Base-by-base conservation (phyloP, 2,329 filamentous ascomycete species). In the Alternaria postmessia region DNA sequence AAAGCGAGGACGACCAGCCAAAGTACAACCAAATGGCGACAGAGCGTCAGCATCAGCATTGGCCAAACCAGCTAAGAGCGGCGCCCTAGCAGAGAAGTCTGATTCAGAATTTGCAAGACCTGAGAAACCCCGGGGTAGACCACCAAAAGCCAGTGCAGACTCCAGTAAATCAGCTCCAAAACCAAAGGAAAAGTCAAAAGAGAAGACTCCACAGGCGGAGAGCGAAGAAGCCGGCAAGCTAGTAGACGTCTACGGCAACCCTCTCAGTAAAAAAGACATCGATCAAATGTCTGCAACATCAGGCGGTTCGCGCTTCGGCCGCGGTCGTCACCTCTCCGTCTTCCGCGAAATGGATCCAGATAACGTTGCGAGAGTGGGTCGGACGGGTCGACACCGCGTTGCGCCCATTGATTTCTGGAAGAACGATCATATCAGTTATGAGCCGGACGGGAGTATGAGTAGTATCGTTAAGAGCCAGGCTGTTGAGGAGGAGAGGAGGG, bases 361-460 rank as follows among this genome's bases (percentile, higher is more conserved):
- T 9, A 62, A 70, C 28, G 61, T 72, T 44, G 68, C 70, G 26
- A 65, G 64, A 0, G 60, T 74, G 12, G 72, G 69, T 28, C 89
- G 93, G 54, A 94, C 90, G 12, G 94, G 93, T 2, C 88, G 95
- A 57, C 87, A 88, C 53, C 92, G 91, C 9, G 89, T 92, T 63
- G 87, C 88, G 61, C 95, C 94, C 0, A 80, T 97, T 34, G 88
- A 92, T 26, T 96, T 86, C 75, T 98, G 94, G 94, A 89, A 89
- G 70, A 93, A 93, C 66, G 94, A 98, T 75, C 87, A 87, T 54
- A 87, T 91, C 47, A 86, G 93, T 22, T 92, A 89, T 71, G 88
- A 89, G 52, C 83, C 86, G 18, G 86, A 88, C 24, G 87, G 88
- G 1, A 89, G 86, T 12, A 89, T 94, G 68, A n/a, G 16, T 91